Conservation (phyloP, 179 eudicot genomes). For the Dionaea muscipula region DNA sequence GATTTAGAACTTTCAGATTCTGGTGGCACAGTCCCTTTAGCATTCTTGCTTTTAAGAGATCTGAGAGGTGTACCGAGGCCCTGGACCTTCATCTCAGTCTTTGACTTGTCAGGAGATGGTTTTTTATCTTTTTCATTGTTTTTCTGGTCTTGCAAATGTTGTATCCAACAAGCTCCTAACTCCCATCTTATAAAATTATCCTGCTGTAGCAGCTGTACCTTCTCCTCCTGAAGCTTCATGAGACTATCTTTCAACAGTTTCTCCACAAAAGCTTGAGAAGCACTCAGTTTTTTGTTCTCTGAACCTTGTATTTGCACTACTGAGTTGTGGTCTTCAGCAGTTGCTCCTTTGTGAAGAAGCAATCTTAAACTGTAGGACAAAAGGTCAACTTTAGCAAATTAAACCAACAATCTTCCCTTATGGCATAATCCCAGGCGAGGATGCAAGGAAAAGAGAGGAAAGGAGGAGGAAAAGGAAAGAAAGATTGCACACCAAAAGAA, state of each 20-base stretch:
- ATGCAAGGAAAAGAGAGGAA: too few species aligned
- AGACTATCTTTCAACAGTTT: constrained; percentile 62
- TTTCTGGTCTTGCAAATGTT: constrained; percentile 92
- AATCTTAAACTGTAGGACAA: constrained; percentile 63
- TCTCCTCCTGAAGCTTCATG: constrained; percentile 62
- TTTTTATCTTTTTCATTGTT: constrained; percentile 79
- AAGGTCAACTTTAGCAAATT: neutral
- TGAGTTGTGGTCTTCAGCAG: constrained; percentile 33
- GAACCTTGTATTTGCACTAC: constrained; percentile 21
- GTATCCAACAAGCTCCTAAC: constrained; percentile 99
- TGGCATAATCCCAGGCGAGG: too few species aligned
- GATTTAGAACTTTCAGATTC: constrained; percentile 28
- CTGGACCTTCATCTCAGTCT: constrained; percentile 86
- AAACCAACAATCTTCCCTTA: too few species aligned
- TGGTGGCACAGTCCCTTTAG: constrained; percentile 31
- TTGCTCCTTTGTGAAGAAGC: constrained; percentile 63
- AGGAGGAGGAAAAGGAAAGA: too few species aligned
- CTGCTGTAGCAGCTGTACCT: constrained; percentile 30
- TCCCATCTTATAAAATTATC: constrained; percentile 84
- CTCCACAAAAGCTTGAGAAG: constrained; percentile 54
- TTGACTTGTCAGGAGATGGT: constrained; percentile 49
- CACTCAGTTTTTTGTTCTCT: constrained; percentile 36
- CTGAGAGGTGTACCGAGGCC: constrained; percentile 90
- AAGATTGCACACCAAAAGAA: neutral
- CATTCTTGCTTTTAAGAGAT: constrained; percentile 77